Evolutionary conservation across 441 rosid species (phyloP).

Genomic region (Eutrema salsugineum): DNA sequence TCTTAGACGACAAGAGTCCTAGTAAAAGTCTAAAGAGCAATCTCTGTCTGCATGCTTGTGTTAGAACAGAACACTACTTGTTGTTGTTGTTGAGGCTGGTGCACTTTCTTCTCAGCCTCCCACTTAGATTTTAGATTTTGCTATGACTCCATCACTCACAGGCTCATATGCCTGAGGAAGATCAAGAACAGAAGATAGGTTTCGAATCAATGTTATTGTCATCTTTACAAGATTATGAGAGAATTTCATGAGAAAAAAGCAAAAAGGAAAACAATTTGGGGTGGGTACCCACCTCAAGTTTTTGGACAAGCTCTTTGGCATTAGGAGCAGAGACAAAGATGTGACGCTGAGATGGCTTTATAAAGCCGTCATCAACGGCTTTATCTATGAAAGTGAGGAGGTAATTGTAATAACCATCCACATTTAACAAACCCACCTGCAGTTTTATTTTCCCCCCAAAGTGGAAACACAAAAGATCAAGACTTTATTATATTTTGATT

Average conservation of each 20-base stretch:
- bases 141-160: conserved; percentile 72
- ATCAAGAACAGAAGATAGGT: conserved; percentile 9
- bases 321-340: conserved; percentile 87
- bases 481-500: conserved; percentile 2
- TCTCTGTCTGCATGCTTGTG: conserved; percentile 53
- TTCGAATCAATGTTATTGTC: neutral
- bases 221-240: conserved; percentile 14
- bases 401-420: conserved; percentile 86
- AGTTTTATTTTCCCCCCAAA: conserved; percentile 9
- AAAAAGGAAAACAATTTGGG: no score
- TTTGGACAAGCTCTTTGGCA: conserved; percentile 86
- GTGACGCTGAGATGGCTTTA: conserved; percentile 80
- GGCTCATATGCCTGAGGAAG: conserved; percentile 72
- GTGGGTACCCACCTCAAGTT: conserved; percentile 73
- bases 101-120: conserved; percentile 63
- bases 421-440: conserved; percentile 94
- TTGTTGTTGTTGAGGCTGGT: conserved; percentile 39
- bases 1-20: neutral
- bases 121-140: conserved; percentile 76
- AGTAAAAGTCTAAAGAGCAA: conserved; percentile 49
- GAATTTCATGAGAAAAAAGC: neutral
- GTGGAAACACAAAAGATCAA: conserved; percentile 13
- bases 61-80: conserved; percentile 58
- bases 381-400: conserved; percentile 88
- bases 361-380: conserved; percentile 97